phyloP scores from a whole-genome alignment of 768 basidiomycete genomes.

The Xerocomus brunneocitrinus region DNA sequence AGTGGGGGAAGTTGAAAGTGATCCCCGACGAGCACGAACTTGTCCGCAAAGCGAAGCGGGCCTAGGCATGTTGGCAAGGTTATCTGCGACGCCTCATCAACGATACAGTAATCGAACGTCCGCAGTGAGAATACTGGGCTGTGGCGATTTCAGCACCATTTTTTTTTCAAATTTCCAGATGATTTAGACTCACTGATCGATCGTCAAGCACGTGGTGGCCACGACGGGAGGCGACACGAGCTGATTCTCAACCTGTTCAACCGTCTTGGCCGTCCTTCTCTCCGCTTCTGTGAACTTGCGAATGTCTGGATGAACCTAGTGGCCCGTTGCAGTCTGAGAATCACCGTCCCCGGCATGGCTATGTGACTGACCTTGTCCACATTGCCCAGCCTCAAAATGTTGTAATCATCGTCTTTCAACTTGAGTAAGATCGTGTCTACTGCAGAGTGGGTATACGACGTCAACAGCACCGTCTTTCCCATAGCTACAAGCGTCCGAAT shows the following conservation, averaged over 20 bases:
- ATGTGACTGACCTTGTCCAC: conserved; percentile 67
- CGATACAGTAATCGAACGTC: conserved; percentile 92
- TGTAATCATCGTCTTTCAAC: conserved; percentile 61
- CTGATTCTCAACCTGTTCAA: conserved; percentile 81
- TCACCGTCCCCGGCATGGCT: background rate
- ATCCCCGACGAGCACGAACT: conserved; percentile 93
- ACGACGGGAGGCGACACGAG: conserved; percentile 89
- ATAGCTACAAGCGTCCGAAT: conserved; percentile 72
- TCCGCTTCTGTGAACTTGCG: conserved; percentile 65
- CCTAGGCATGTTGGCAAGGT: conserved; percentile 94
- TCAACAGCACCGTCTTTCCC: conserved; percentile 85
- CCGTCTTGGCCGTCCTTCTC: conserved; percentile 50
- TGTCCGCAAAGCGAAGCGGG: conserved; percentile 84
- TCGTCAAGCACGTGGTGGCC: conserved; percentile 90
- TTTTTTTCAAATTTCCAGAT: background rate
- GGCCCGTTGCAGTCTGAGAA: background rate
- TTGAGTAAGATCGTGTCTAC: conserved; percentile 96
- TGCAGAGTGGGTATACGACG: conserved; percentile 95
- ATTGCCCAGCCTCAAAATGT: conserved; percentile 84
- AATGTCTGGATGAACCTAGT: conserved; percentile 79
- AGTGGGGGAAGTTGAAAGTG: conserved; percentile 96
- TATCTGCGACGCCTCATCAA: conserved; percentile 97
- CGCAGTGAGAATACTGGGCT: conserved; percentile 84
- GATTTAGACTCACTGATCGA: conserved; percentile 74
- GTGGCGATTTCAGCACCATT: conserved; percentile 7